These are phyloP conservation scores for Ilex aquifolium DNA, from an alignment of 257 asterid genomes.

Conservation along the genomic window DNA sequence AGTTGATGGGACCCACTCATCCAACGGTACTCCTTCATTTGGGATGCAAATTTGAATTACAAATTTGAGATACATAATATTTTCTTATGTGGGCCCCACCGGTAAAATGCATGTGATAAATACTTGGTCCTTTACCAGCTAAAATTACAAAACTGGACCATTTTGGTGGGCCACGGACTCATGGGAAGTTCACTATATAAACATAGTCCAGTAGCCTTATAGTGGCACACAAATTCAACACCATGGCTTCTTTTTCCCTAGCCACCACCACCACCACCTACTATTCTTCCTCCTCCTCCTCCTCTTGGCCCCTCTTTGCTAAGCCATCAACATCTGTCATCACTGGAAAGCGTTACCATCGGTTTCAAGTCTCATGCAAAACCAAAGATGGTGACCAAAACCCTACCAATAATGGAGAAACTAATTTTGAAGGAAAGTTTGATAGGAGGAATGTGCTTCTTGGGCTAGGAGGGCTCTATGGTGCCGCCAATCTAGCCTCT, in stretches of 20 bases:
- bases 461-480: constrained; percentile 1
- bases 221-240: no score
- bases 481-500: not conserved
- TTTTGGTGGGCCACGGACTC: no score
- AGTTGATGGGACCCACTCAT: no score
- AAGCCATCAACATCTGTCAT: not conserved
- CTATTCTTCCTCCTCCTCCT: not conserved
- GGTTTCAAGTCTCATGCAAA: not conserved
- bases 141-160: no score
- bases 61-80: no score
- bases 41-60: no score
- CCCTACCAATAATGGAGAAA: not conserved
- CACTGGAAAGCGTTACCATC: not conserved
- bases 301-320: not conserved
- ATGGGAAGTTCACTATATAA: no score
- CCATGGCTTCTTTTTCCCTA: not conserved
- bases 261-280: not conserved
- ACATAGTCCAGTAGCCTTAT: no score
- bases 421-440: not conserved
- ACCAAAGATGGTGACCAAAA: not conserved
- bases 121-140: no score
- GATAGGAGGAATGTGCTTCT: not conserved
- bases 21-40: no score
- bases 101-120: no score
- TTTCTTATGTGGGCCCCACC: no score